Evolutionary conservation across 1,284 basidiomycete genomes (phyloP).

Genomic region (Thelephora terrestris): DNA sequence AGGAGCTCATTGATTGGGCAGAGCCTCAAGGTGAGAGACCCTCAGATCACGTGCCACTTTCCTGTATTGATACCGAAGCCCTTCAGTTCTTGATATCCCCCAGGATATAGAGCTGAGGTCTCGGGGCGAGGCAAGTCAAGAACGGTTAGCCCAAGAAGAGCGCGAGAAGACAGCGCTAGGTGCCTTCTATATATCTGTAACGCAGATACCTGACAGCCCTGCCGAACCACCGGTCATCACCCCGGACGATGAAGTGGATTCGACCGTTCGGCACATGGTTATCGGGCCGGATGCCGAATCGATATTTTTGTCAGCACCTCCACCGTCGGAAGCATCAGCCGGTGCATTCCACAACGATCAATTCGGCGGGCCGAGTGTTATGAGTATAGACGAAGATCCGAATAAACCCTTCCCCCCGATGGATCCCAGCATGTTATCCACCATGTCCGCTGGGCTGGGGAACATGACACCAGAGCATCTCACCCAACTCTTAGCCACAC

Average conservation of each 20-base stretch:
- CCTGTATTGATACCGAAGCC: conserved; percentile 13
- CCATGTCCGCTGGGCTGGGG: conserved; percentile 20
- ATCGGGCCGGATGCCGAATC: conserved; percentile 57
- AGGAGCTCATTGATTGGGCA: conserved; percentile 74
- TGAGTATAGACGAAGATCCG: conserved; percentile 12
- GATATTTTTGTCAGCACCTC: conserved; percentile 46
- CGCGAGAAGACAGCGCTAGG: conserved; percentile 68
- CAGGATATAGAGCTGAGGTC: conserved; percentile 37
- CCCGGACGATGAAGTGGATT: conserved; percentile 59
- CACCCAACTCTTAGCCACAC: conserved; percentile 33
- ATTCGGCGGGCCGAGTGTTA: conserved; percentile 26
- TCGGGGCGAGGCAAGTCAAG: conserved; percentile 56
- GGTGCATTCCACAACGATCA: conserved; percentile 64
- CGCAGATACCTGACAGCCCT: conserved; percentile 68
- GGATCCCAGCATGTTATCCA: conserved; percentile 30
- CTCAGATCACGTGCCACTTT: conserved; percentile 13
- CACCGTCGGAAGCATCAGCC: conserved; percentile 32
- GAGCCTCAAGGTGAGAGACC: conserved; percentile 58
- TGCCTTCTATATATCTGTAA: conserved; percentile 57
- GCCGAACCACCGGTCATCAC: conserved; percentile 52
- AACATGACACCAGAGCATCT: conserved; percentile 48
- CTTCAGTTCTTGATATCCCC: conserved; percentile 52
- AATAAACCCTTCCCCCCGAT: conserved; percentile 9
- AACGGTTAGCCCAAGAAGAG: conserved; percentile 58
- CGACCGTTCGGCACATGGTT: conserved; percentile 50